Evolutionary conservation across 2,329 filamentous ascomycete genomes (phyloP).

Genomic region (Ceratocystis huliohia): DNA sequence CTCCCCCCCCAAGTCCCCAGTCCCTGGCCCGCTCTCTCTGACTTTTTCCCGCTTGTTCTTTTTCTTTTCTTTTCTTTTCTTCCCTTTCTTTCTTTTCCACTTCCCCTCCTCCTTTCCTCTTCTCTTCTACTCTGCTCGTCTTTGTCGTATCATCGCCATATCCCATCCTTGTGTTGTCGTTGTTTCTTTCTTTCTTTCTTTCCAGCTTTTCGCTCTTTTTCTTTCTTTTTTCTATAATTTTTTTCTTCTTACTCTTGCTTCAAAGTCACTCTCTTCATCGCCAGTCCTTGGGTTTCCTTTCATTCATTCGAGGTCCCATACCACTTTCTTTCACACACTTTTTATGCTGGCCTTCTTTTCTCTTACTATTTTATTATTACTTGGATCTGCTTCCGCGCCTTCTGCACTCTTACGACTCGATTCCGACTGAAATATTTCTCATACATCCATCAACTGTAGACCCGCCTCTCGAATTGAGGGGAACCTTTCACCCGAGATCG

Average conservation of each 20-base stretch:
- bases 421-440: conserved; percentile 15
- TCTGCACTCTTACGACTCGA: conserved; percentile 17
- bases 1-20: conserved; percentile 20
- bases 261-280: conserved; percentile 40
- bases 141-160: conserved; percentile 26
- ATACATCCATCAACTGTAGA: conserved; percentile 18
- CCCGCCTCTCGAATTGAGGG: background rate
- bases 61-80: conserved; percentile 28
- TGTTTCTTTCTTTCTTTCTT: conserved; percentile 23
- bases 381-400: conserved; percentile 4
- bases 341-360: conserved; percentile 27
- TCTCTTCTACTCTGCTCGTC: conserved; percentile 25
- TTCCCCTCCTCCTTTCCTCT: conserved; percentile 25
- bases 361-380: conserved; percentile 21
- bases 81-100: conserved; percentile 25
- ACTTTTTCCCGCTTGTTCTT: conserved; percentile 28
- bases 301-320: conserved; percentile 28
- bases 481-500: background rate
- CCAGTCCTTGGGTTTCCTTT: conserved; percentile 37
- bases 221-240: conserved; percentile 22
- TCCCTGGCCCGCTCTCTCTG: conserved; percentile 25
- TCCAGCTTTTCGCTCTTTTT: conserved; percentile 19
- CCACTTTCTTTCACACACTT: conserved; percentile 17
- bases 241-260: conserved; percentile 34
- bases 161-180: conserved; percentile 25